Percentiles rank a stretch among this genome's conserved stretches.
Evolutionary conservation across 208 protist genomes (phyloP).

Genomic region (Leptomonas pyrrhocoris): DNA sequence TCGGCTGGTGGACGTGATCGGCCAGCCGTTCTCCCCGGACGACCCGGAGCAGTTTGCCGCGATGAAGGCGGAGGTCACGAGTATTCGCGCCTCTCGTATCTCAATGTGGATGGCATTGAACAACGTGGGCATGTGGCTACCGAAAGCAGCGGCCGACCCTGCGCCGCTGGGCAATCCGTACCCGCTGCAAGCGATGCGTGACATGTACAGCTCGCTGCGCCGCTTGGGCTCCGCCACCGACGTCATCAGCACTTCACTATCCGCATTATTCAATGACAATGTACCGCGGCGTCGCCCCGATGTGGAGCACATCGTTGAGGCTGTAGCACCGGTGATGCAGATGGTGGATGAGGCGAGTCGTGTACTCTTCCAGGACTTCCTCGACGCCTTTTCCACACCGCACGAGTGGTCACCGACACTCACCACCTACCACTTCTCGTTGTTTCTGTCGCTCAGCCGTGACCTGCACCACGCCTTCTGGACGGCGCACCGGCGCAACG

Average conservation of each 20-base stretch:
- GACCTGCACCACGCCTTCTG: conserved; percentile 41
- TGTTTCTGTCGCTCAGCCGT: conserved; percentile 36
- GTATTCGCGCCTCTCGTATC: background rate
- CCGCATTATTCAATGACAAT: conserved; percentile 4
- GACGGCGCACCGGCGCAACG: conserved; percentile 34
- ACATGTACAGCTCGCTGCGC: conserved; percentile 58
- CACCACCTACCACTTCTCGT: conserved; percentile 44
- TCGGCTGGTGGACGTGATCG: conserved; percentile 38
- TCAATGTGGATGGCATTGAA: conserved; percentile 44
- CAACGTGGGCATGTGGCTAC: conserved; percentile 35
- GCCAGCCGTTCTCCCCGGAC: conserved; percentile 20
- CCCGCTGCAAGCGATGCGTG: conserved; percentile 43
- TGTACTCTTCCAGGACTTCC: conserved; percentile 52
- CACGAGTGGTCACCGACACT: conserved; percentile 33
- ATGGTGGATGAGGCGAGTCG: conserved; percentile 35
- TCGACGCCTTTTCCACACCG: conserved; percentile 45
- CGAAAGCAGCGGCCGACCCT: conserved; percentile 48
- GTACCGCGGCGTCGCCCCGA: background rate
- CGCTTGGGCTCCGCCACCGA: conserved; percentile 56
- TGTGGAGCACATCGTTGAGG: conserved; percentile 11
- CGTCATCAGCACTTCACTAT: conserved; percentile 36
- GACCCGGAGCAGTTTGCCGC: conserved; percentile 21
- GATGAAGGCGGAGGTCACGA: conserved; percentile 1
- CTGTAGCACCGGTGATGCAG: conserved; percentile 34
- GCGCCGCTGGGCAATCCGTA: conserved; percentile 51